Base-by-base conservation (phyloP, 208 protist species). In the Naegleria fowleri region DNA sequence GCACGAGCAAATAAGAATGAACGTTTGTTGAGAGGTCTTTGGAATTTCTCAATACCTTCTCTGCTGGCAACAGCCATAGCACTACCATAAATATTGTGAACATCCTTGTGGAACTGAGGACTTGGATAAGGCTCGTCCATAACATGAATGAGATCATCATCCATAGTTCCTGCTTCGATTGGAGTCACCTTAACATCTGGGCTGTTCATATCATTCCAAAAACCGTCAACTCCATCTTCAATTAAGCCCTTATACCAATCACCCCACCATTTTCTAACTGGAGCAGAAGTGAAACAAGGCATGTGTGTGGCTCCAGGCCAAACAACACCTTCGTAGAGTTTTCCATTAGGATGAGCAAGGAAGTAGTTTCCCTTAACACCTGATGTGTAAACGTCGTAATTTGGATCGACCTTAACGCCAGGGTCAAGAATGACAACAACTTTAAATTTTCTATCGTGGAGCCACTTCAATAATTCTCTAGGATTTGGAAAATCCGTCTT, bases 151-250 rank as follows among this genome's bases (percentile, higher is more conserved):
- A 83, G 25, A 83, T 79, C 33, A n/a, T 52, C 43, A 90, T 88
- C 88, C 40, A 88, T 90, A 13, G 51, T 84, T 38, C 84, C 88
- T 40, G 83, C 58, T 67, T 29, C 19, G 9, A 91, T 36, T 16
- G 48, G 48, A 9, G 15, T 38, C 9, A 38, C 58, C 48, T 52
- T 52, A 51, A 91, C 75, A n/a, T 87, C 91, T 4, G 92, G 48
- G 88, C 97, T 96, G 91, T 98, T 98, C 96, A 98, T 98, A 90
- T 98, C 96, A 7, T 94, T 92, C 96, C 96, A 98, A 29, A 95
- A 87, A n/a, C 93, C 94, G 92, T 96, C 95, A 90, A 95, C 86
- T 6, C 95, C 91, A 2, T 41, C 52, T 33, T 94, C 9, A 38
- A 92, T 52, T 52, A 95, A 96, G 36, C 40, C 55, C 22, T 84